Evolutionary conservation across 208 protist species (phyloP).

Genomic region (Trypanosomatidae sp.): DNA sequence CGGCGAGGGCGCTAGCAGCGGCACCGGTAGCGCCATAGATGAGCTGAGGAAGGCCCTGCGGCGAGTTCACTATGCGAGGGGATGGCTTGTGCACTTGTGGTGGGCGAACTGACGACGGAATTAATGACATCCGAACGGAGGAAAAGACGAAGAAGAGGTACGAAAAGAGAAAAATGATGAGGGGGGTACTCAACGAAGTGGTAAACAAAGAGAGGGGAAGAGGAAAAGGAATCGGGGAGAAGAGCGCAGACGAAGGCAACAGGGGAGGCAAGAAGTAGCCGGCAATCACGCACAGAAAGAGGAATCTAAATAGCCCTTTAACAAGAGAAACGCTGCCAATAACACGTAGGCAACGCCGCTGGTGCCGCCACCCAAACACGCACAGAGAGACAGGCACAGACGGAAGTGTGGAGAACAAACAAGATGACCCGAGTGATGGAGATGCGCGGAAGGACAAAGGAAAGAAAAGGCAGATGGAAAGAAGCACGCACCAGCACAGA

Average conservation of each 20-base stretch:
- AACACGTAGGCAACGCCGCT: not conserved
- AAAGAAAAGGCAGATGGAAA: constrained; percentile 12
- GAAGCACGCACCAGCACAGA: not conserved
- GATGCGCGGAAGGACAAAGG: not conserved
- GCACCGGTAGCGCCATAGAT: constrained; percentile 1
- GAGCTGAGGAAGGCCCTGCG: constrained; percentile 10
- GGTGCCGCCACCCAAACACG: not conserved
- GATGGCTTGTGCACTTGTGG: constrained; percentile 8
- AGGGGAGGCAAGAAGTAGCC: not conserved
- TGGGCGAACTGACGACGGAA: constrained; percentile 1
- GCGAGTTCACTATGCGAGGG: constrained; percentile 1
- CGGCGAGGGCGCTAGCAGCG: not conserved
- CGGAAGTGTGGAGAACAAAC: constrained; percentile 7
- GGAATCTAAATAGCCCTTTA: constrained; percentile 3
- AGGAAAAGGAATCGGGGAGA: not conserved
- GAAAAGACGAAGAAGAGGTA: not conserved
- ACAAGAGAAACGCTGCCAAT: not conserved
- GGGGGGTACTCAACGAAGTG: not conserved
- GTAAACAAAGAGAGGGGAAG: constrained; percentile 3
- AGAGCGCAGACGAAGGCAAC: constrained; percentile 5
- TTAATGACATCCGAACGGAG: constrained; percentile 15
- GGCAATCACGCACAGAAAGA: constrained; percentile 15
- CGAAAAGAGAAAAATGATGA: not conserved
- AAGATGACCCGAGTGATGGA: constrained; percentile 6
- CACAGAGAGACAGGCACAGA: not conserved